These are phyloP conservation scores for Eucalyptus marginata DNA, from an alignment of 345 rosid genomes.

Conservation along the genomic window DNA sequence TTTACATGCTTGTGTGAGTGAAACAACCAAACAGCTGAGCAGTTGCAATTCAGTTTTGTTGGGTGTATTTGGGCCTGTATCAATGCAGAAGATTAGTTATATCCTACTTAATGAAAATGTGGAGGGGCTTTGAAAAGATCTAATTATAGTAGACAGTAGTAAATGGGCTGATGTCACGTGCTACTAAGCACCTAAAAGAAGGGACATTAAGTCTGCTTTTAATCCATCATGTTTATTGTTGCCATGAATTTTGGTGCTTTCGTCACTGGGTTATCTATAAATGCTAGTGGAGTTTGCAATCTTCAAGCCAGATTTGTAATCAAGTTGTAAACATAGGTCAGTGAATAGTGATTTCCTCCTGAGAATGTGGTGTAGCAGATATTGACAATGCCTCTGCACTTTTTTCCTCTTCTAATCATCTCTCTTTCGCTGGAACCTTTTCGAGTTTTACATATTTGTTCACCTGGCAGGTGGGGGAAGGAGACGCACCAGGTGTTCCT, in stretches of 20 bases:
- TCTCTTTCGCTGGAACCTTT: background rate
- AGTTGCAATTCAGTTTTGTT: background rate
- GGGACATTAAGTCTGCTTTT: background rate
- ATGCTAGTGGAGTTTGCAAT: background rate
- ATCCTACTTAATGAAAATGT: background rate
- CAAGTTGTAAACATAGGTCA: background rate
- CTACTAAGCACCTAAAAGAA: background rate
- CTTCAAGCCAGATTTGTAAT: background rate
- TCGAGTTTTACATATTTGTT: background rate
- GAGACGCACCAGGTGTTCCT: background rate
- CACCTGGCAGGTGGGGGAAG: slow-evolving; percentile 7
- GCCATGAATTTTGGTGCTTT: background rate
- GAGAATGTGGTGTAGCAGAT: background rate
- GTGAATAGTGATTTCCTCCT: background rate
- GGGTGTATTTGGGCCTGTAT: background rate
- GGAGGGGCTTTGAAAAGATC: background rate
- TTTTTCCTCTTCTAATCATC: background rate
- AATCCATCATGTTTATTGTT: background rate
- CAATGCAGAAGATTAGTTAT: background rate
- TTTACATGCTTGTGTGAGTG: background rate
- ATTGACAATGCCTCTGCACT: background rate
- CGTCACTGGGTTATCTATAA: background rate
- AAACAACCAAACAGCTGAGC: background rate
- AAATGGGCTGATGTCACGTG: background rate
- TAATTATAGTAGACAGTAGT: background rate